Evolutionary conservation across 1,284 basidiomycete genomes (phyloP).

Genomic region (Pseudozyma hubeiensis): DNA sequence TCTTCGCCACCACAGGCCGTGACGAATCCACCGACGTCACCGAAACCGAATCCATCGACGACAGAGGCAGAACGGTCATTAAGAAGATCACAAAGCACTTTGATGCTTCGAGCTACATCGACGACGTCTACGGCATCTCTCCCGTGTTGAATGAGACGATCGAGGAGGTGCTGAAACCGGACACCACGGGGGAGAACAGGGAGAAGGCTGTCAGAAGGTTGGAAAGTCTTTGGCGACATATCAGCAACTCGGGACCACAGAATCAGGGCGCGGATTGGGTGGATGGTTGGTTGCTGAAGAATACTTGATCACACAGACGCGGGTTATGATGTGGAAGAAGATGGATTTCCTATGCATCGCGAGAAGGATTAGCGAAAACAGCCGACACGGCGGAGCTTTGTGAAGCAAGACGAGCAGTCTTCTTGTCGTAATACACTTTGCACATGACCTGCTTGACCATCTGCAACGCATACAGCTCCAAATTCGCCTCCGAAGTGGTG

Average conservation of each 20-base stretch:
- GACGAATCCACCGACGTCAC: constrained; percentile 6
- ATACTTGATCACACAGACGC: constrained; percentile 5
- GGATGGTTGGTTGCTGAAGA: constrained; percentile 33
- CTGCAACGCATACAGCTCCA: constrained; percentile 48
- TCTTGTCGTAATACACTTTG: constrained; percentile 46
- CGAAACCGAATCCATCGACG: constrained; percentile 3
- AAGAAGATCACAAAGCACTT: constrained; percentile 33
- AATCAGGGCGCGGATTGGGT: constrained; percentile 20
- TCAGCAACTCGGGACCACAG: constrained; percentile 18
- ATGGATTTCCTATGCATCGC: neutral
- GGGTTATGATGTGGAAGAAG: neutral
- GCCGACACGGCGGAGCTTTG: neutral
- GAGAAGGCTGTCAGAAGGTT: constrained; percentile 33
- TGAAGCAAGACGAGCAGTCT: constrained; percentile 21
- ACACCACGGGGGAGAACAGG: constrained; percentile 11
- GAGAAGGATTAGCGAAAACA: neutral
- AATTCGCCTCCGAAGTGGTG: constrained; percentile 49
- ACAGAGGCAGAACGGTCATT: constrained; percentile 13
- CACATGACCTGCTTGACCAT: constrained; percentile 39
- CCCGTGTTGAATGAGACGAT: constrained; percentile 30
- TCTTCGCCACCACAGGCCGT: constrained; percentile 11
- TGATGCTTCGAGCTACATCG: constrained; percentile 15
- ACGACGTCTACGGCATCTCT: constrained; percentile 35
- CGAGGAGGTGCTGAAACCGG: constrained; percentile 14
- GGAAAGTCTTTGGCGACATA: constrained; percentile 43